Evolutionary conservation across 164 flowering plant genomes (phyloP).

Genomic region (Dillenia suffruticosa): DNA sequence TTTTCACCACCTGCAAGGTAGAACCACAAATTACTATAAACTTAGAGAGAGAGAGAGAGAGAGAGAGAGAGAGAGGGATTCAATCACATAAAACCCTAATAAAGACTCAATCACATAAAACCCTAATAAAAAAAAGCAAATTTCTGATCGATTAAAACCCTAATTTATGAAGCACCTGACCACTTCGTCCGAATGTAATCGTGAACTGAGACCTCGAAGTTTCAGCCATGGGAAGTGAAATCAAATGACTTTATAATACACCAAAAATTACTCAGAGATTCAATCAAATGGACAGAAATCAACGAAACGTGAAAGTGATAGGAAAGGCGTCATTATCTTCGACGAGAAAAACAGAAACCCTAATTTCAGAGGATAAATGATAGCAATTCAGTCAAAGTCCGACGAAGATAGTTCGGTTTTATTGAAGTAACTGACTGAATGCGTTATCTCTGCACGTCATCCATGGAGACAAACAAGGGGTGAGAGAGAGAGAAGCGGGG

Average conservation of each 20-base stretch:
- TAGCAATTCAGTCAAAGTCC: neutral
- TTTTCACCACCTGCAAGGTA: conserved; percentile 60
- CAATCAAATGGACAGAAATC: neutral
- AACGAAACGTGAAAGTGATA: neutral
- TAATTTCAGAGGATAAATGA: neutral
- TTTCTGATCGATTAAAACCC: neutral
- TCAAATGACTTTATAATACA: conserved; percentile 2
- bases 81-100: neutral
- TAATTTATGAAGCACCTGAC: conserved; percentile 44
- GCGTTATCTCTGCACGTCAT: no score
- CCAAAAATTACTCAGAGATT: neutral
- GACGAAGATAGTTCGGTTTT: neutral
- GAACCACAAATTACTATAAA: neutral
- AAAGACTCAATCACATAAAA: neutral
- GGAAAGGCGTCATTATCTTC: neutral
- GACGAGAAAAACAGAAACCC: neutral
- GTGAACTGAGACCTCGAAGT: conserved; percentile 58
- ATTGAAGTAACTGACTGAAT: neutral
- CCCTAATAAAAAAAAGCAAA: neutral
- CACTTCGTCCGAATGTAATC: conserved; percentile 64
- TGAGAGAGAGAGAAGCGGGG: no score
- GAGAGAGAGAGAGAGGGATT: neutral
- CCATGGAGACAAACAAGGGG: no score
- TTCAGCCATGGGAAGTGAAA: conserved; percentile 28
- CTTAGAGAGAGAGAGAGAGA: neutral